phyloP scores from a whole-genome alignment of 192 early-diverging fungal species.

The Coemansia sp. region DNA sequence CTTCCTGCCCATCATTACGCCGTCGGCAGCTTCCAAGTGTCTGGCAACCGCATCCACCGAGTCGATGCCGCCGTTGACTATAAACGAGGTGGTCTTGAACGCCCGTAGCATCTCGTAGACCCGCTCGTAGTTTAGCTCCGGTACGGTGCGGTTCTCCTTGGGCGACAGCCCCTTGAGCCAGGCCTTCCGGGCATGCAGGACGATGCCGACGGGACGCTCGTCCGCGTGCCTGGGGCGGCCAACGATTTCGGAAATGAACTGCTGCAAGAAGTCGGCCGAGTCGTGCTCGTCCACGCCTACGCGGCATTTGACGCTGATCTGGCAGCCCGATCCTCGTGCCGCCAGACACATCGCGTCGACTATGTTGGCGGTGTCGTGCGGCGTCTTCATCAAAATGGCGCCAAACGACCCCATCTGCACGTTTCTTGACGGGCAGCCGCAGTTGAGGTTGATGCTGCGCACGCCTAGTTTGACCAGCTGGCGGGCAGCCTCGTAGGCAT shows the following conservation, averaged over 20 bases:
- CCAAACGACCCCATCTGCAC: slow-evolving; percentile 69
- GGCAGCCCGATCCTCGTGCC: slow-evolving; percentile 25
- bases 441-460: slow-evolving; percentile 66
- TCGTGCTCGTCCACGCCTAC: slow-evolving; percentile 73
- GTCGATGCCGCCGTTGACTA: slow-evolving; percentile 69
- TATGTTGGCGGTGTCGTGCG: slow-evolving; percentile 56
- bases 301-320: slow-evolving; percentile 71
- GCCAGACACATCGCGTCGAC: slow-evolving; percentile 57
- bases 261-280: slow-evolving; percentile 57
- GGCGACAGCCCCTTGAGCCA: slow-evolving; percentile 65
- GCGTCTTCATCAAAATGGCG: slow-evolving; percentile 69
- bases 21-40: slow-evolving; percentile 56
- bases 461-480: slow-evolving; percentile 58
- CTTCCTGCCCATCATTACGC: slow-evolving; percentile 72
- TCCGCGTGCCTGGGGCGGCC: not conserved
- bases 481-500: slow-evolving; percentile 28
- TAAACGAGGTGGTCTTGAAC: slow-evolving; percentile 58
- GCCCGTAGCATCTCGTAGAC: slow-evolving; percentile 55
- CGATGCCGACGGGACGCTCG: slow-evolving; percentile 34
- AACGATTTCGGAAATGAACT: slow-evolving; percentile 31
- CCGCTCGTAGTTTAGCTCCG: slow-evolving; percentile 61
- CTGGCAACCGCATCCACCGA: slow-evolving; percentile 46
- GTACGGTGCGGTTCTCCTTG: slow-evolving; percentile 65
- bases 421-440: slow-evolving; percentile 68
- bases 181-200: slow-evolving; percentile 71